Evolutionary conservation across 129 eudicot genomes (phyloP).

Genomic region (Chrysanthemum makinoi): DNA sequence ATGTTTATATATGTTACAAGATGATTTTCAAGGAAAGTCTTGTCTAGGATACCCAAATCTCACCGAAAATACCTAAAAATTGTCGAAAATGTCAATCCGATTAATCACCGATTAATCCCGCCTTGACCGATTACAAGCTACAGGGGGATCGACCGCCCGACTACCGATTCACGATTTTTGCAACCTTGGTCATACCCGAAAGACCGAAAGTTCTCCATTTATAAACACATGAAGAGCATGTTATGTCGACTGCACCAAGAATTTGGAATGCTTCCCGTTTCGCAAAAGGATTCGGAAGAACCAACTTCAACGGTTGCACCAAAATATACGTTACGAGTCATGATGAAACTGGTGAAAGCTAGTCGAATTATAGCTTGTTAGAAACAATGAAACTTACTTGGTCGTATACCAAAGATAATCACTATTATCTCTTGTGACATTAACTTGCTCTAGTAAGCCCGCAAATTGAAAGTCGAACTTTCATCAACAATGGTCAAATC

Average conservation of each 20-base stretch:
- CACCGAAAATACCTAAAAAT: too few species aligned
- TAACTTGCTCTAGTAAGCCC: slow-evolving; percentile 53
- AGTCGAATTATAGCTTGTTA: not conserved
- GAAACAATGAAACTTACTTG: slow-evolving; percentile 31
- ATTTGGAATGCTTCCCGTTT: slow-evolving; percentile 67
- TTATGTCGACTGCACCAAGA: slow-evolving; percentile 70
- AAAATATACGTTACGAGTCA: slow-evolving; percentile 2
- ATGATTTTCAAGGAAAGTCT: too few species aligned
- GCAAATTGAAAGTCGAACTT: slow-evolving; percentile 44
- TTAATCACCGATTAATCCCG: too few species aligned
- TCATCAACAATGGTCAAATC: slow-evolving; percentile 47
- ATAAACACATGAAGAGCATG: slow-evolving; percentile 85
- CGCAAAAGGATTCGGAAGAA: slow-evolving; percentile 69
- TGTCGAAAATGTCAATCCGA: too few species aligned
- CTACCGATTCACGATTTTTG: too few species aligned
- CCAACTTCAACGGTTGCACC: slow-evolving; percentile 62
- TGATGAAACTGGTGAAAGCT: not conserved
- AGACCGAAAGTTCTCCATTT: slow-evolving; percentile 79
- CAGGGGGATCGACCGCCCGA: too few species aligned
- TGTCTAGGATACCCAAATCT: too few species aligned
- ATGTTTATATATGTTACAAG: too few species aligned
- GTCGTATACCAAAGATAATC: slow-evolving; percentile 59
- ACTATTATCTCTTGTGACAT: slow-evolving; percentile 54
- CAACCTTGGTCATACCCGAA: too few species aligned
- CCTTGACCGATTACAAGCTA: too few species aligned